phyloP scores from a whole-genome alignment of 306 rosid species.

The Psophocarpus tetragonolobus region DNA sequence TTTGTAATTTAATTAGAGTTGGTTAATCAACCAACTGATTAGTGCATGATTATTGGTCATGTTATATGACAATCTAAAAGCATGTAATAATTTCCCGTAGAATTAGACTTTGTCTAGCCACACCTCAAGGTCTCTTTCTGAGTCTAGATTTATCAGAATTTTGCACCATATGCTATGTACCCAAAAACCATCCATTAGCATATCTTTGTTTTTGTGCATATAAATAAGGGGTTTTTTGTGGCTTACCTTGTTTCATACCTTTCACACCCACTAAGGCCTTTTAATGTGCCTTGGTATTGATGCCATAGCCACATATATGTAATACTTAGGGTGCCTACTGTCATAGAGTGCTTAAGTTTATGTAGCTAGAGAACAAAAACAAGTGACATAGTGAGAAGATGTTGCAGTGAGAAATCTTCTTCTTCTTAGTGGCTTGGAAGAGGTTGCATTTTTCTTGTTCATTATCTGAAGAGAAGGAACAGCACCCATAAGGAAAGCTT shows the following conservation, averaged over 20 bases:
- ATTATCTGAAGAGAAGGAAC: neutral
- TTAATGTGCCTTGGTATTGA: neutral
- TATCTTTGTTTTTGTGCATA: neutral
- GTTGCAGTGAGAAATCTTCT: too few relatives aligned
- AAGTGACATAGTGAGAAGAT: neutral
- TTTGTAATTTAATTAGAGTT: too few relatives aligned
- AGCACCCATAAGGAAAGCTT: neutral
- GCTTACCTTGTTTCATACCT: neutral
- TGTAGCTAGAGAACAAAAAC: neutral
- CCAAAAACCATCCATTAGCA: neutral
- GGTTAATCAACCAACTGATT: too few relatives aligned
- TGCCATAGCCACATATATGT: neutral
- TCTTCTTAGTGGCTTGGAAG: neutral
- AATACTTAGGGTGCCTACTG: neutral
- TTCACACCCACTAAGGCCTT: neutral
- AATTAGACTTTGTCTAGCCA: too few relatives aligned
- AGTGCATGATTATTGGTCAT: too few relatives aligned
- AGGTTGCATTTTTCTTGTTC: constrained; percentile 16
- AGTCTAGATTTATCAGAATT: neutral
- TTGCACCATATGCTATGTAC: neutral
- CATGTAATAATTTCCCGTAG: too few relatives aligned
- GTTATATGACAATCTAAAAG: too few relatives aligned
- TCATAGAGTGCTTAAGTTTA: neutral
- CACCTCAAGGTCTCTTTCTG: neutral
- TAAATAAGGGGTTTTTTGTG: neutral